phyloP scores from a whole-genome alignment of 2,329 filamentous ascomycete genomes.

The Pestalotiopsis fici region DNA sequence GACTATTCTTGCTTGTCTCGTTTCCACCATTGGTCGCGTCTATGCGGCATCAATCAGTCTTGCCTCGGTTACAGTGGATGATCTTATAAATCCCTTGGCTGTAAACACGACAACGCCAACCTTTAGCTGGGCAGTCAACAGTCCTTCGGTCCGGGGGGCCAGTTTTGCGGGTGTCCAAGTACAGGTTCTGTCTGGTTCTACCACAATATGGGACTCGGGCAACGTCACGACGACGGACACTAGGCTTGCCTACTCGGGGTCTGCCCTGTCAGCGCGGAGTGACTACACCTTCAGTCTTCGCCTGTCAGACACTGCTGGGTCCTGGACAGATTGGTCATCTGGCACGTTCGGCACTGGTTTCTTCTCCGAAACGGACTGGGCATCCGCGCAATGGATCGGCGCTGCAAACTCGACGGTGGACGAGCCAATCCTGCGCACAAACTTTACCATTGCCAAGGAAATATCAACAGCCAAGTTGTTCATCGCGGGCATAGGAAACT shows the following conservation, averaged over 20 bases:
- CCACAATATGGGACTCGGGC: neutral
- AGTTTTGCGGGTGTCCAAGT: neutral
- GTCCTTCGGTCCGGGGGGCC: neutral
- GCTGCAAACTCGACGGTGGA: neutral
- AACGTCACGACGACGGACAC: neutral
- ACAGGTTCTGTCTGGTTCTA: neutral
- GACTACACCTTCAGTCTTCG: neutral
- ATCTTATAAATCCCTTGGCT: neutral
- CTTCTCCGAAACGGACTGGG: neutral
- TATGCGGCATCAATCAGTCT: neutral
- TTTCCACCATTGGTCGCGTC: neutral
- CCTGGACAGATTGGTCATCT: neutral
- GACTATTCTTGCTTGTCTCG: neutral
- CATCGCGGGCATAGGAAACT: constrained; percentile 46
- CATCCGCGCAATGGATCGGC: neutral
- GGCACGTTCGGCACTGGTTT: neutral
- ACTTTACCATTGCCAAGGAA: neutral
- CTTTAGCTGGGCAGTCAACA: neutral
- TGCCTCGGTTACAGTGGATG: neutral
- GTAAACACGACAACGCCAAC: neutral
- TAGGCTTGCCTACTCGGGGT: neutral
- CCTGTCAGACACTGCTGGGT: neutral
- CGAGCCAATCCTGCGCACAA: neutral
- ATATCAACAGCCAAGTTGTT: constrained; percentile 32
- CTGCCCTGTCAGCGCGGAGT: neutral